Conservation (phyloP, 2,329 filamentous ascomycete genomes). For the Dryadomyces quercus-mongolicae region DNA sequence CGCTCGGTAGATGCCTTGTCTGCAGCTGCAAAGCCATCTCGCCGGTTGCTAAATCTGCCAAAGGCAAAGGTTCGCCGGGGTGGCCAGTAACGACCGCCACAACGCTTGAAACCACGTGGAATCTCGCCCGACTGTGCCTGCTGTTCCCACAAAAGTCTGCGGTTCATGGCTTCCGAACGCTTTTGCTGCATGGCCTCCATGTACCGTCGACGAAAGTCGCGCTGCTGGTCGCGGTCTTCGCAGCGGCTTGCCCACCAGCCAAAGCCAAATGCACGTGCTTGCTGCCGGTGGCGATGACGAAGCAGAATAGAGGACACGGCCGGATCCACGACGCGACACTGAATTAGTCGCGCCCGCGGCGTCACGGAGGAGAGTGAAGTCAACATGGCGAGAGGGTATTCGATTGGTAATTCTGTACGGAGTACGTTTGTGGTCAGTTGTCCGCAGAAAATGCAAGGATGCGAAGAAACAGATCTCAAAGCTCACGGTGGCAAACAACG, state of each 20-base stretch:
- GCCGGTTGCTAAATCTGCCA: slow-evolving; percentile 13
- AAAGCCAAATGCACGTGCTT: slow-evolving; percentile 36
- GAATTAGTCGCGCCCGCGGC: slow-evolving; percentile 6
- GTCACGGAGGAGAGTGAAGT: slow-evolving; percentile 7
- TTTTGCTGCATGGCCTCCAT: slow-evolving; percentile 28
- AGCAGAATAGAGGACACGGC: slow-evolving; percentile 12
- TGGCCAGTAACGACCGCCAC: slow-evolving; percentile 28
- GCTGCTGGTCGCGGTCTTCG: slow-evolving; percentile 25
- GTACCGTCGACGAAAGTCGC: slow-evolving; percentile 31
- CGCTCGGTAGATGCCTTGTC: slow-evolving; percentile 25
- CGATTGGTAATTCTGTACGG: no score
- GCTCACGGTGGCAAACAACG: no score
- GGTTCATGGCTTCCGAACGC: slow-evolving; percentile 31
- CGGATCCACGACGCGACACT: slow-evolving; percentile 3
- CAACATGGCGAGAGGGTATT: slow-evolving; percentile 8
- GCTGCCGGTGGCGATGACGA: slow-evolving; percentile 26
- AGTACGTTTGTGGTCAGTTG: neutral
- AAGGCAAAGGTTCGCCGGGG: slow-evolving; percentile 13
- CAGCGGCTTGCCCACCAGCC: slow-evolving; percentile 31
- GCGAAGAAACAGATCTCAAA: neutral
- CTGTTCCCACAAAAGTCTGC: slow-evolving; percentile 34
- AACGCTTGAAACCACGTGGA: slow-evolving; percentile 25
- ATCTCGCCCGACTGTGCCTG: slow-evolving; percentile 21
- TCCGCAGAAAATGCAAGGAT: neutral
- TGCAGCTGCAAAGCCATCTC: slow-evolving; percentile 21